These are phyloP conservation scores for Thalassiosira mediterranea DNA, from an alignment of 352 stramenopile genomes.

Conservation along the genomic window DNA sequence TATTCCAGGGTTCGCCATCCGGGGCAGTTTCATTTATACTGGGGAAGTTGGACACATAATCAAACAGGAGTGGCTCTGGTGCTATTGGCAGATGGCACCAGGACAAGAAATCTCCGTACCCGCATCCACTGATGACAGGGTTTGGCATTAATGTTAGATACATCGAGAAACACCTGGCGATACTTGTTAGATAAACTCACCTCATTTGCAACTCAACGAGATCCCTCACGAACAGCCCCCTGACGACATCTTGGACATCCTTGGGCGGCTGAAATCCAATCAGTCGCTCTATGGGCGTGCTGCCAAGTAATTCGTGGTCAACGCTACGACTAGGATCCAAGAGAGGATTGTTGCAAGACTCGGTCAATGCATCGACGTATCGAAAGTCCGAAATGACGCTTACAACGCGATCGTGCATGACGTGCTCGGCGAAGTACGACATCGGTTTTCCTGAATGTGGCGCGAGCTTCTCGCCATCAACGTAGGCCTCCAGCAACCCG, in stretches of 20 bases:
- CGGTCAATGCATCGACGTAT: conserved; percentile 49
- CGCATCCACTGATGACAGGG: conserved; percentile 45
- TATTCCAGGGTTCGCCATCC: conserved; percentile 24
- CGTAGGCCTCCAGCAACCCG: conserved; percentile 43
- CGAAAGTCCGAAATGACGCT: conserved; percentile 49
- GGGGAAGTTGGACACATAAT: conserved; percentile 45
- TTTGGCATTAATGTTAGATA: too few species aligned
- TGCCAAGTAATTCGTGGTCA: background rate
- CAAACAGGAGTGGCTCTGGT: conserved; percentile 41
- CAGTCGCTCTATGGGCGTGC: conserved; percentile 16
- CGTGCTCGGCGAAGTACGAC: conserved; percentile 31
- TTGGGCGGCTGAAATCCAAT: conserved; percentile 41
- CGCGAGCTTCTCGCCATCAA: conserved; percentile 27
- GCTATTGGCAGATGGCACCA: conserved; percentile 52
- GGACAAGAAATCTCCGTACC: conserved; percentile 61
- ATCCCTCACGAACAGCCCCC: conserved; percentile 58
- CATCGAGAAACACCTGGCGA: too few species aligned
- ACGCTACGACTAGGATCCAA: conserved; percentile 6
- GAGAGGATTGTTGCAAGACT: conserved; percentile 22
- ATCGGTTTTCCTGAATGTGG: conserved; percentile 15
- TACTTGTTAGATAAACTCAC: too few species aligned
- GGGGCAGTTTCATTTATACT: conserved; percentile 11
- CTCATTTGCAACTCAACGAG: conserved; percentile 57
- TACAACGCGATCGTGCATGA: conserved; percentile 13
- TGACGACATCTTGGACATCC: conserved; percentile 62